Base-by-base conservation (phyloP, 257 asterid genomes). In the Knoxia roxburghii region DNA sequence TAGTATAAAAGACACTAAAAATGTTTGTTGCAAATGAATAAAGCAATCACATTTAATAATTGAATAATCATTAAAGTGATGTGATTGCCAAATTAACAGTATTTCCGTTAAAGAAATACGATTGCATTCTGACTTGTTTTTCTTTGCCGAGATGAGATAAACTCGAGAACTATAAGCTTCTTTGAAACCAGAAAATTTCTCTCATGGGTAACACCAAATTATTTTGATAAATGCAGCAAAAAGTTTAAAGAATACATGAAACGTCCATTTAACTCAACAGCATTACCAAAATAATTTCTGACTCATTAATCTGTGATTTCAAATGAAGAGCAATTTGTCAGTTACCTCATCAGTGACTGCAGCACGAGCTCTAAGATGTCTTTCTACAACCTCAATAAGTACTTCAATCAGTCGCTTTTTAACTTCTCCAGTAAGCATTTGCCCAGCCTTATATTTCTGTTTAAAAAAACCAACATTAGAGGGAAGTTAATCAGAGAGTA, bases 401-500 rank as follows among this genome's bases (percentile, higher is more conserved):
- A 93, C 91, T 70, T 90, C 92, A 71, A 72, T 78, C 10, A 90
- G 91, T 75, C 88, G 81, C 70, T 71, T 60, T 81, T 93, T 93
- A 64, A 93, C 91, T 77, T 93, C 96, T 67, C 98, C 98, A 0
- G 98, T 93, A 54, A 93, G 85, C 95, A 93, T 85, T 72, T 86
- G 94, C 1, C 98, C 98, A 0, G 91, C 86, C 3, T 91, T 95
- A 64, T 93, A 93, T 71, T 90, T 96, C 97, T 93, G n/a, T n/a
- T n/a, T n/a, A n/a, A n/a, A n/a, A n/a, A 80, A 68, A 71, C 69
- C 57, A 66, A 48, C 43, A 35, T 6, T 46, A 49, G 40, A 53
- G 13, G 6, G 9, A 24, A 32, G n/a, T 26, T 49, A 71, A 40
- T 63, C 43, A 61, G 57, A 62, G 49, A 33, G 17, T 32, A 35